Conservation (phyloP, 2,329 filamentous ascomycete genomes). For the Cadophora gregata region DNA sequence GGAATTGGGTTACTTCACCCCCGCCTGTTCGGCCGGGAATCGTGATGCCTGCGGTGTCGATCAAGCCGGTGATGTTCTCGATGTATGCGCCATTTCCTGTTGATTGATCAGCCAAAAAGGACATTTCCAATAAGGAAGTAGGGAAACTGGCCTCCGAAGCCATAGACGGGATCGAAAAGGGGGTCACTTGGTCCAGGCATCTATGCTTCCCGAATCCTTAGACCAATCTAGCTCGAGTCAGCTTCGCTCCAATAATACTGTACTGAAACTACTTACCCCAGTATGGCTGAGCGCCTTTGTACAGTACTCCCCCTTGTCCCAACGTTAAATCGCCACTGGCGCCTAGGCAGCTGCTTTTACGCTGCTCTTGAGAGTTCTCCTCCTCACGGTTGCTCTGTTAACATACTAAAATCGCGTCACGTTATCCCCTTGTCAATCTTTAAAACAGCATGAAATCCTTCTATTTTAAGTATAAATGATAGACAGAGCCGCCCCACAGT, state of each 20-base stretch:
- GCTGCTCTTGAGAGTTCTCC: no score
- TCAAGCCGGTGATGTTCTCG: slow-evolving; percentile 7
- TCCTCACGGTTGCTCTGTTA: no score
- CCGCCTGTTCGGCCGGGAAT: slow-evolving; percentile 18
- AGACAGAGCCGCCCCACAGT: no score
- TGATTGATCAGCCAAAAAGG: background rate
- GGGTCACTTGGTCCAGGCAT: slow-evolving; percentile 7
- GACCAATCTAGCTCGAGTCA: slow-evolving; percentile 11
- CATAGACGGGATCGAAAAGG: slow-evolving; percentile 17
- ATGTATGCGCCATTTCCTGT: slow-evolving; percentile 19
- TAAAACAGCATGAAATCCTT: no score
- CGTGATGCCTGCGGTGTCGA: background rate
- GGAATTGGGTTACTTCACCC: background rate
- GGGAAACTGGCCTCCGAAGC: slow-evolving; percentile 15
- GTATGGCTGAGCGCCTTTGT: slow-evolving; percentile 18
- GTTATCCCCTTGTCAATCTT: no score
- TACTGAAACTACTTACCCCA: background rate
- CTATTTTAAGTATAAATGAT: no score
- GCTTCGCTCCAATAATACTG: background rate
- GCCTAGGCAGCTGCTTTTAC: no score
- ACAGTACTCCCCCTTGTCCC: no score
- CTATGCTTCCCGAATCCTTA: slow-evolving; percentile 6
- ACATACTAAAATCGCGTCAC: no score
- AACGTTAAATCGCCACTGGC: no score
- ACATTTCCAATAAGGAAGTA: background rate